Base-by-base conservation (phyloP, 768 basidiomycete genomes). In the Termitomyces sp. region DNA sequence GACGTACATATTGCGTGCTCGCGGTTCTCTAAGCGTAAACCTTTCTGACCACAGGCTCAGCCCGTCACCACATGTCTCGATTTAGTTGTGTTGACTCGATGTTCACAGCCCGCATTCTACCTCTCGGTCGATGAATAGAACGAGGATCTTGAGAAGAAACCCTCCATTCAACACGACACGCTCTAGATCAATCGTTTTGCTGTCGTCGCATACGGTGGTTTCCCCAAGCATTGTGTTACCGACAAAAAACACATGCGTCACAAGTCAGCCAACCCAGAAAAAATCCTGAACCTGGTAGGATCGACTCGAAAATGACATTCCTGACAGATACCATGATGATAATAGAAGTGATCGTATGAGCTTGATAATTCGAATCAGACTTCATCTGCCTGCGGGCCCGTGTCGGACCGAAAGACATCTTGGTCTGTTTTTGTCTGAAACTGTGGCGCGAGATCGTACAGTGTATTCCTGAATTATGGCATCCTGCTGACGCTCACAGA, bases 51-150 rank as follows among this genome's bases (percentile, higher is more conserved):
- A 50, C 43, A 24, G 16, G 6, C 16, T 28, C 12, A 36, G 0
- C 4, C 9, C 5, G 12, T 20, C 51, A 63, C 0, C 53, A 6
- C 4, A 42, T 6, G 64, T 57, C 65, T 65, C 33, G 13, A 59
- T 44, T 36, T 36, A 10, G 32, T 26, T 10, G 22, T 2, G 24
- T 46, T 42, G 68, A 70, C 26, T 69, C 44, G 24, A 63, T 48
- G 2, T 61, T 58, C 2, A 65, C 47, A 10, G 61, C 61, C 6
- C 72, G 63, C 80, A 80, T 78, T 42, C 64, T 60, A 10, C 70
- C 69, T 16, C 75, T 60, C 58, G 80, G 52, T 82, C 82, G 42
- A 81, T 64, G 16, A 75, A 76, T 16, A 82, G 61, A 6, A 71
- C 68, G 14, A 81, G 68, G 0, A 72, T 75, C 66, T 80, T 82